Evolutionary conservation across 108 stramenopile species (phyloP).

Genomic region (Fistulifera solaris): DNA sequence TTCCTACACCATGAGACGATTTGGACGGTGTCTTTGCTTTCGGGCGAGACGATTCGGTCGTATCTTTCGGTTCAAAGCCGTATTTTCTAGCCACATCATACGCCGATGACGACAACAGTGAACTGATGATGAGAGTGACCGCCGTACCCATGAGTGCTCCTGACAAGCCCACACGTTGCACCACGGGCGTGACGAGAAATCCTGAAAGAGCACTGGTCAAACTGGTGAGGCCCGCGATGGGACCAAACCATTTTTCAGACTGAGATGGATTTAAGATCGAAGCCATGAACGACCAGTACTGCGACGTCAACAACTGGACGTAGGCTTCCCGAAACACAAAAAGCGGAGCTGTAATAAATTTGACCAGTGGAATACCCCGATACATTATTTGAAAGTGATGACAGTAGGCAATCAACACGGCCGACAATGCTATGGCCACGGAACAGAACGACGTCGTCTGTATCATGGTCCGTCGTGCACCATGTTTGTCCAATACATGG

Average conservation of each 20-base stretch:
- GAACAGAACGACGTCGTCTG: constrained; percentile 44
- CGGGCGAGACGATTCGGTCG: background rate
- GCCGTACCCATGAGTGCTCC: constrained; percentile 54
- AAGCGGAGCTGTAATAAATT: constrained; percentile 45
- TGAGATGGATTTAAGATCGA: constrained; percentile 61
- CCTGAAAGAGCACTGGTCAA: constrained; percentile 61
- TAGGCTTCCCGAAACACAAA: constrained; percentile 78
- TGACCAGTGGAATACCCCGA: constrained; percentile 31
- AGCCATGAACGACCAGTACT: constrained; percentile 79
- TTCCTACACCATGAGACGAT: constrained; percentile 4
- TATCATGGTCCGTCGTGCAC: constrained; percentile 54
- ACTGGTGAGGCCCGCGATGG: constrained; percentile 65
- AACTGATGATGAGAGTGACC: constrained; percentile 37
- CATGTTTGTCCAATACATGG: constrained; percentile 37
- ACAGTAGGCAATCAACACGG: constrained; percentile 12
- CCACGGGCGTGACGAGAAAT: constrained; percentile 38
- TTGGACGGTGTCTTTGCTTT: constrained; percentile 8
- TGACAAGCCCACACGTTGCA: constrained; percentile 31
- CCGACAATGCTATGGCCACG: constrained; percentile 23
- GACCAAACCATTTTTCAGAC: constrained; percentile 66
- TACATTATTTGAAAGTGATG: background rate
- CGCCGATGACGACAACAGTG: constrained; percentile 38
- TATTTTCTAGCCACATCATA: constrained; percentile 54
- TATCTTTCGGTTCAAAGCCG: constrained; percentile 51
- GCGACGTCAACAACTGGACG: constrained; percentile 64